phyloP scores from a whole-genome alignment of 495 filamentous ascomycete species.

The Pyrenopolyporus hunteri region DNA sequence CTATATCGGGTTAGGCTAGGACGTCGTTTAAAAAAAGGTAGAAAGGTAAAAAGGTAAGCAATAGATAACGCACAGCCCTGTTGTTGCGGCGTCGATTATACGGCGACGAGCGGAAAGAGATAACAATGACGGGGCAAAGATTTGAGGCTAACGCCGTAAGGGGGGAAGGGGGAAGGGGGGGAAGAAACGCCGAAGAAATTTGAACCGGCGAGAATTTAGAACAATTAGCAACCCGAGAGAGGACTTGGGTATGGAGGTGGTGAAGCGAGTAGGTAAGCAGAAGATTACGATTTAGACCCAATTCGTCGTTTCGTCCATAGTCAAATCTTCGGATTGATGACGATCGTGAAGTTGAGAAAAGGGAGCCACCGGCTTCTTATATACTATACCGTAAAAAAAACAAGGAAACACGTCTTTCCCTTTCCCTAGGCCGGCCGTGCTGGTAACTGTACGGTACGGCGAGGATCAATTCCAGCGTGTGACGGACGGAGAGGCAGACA shows the following conservation, averaged over 20 bases:
- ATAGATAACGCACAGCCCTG: constrained; percentile 23
- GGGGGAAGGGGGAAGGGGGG: too few species aligned
- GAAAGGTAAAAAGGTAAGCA: constrained; percentile 10
- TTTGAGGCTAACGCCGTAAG: constrained; percentile 21
- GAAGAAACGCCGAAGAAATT: too few species aligned
- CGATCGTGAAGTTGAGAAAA: constrained; percentile 34
- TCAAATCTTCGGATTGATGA: constrained; percentile 20
- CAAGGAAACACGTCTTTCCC: constrained; percentile 7
- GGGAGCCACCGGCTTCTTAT: constrained; percentile 28
- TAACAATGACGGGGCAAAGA: constrained; percentile 10
- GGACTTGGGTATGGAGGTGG: too few species aligned
- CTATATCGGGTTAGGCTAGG: constrained; percentile 7
- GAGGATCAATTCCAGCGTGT: neutral
- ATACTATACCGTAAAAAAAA: constrained; percentile 27
- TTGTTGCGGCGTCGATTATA: constrained; percentile 28
- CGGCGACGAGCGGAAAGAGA: constrained; percentile 18
- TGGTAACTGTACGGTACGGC: constrained; percentile 1
- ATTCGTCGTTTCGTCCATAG: constrained; percentile 26
- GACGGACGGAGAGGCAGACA: too few species aligned
- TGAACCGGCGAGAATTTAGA: too few species aligned
- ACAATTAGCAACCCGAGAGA: too few species aligned
- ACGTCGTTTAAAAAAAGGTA: neutral
- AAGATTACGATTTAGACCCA: constrained; percentile 20
- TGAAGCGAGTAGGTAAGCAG: neutral
- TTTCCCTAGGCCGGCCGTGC: neutral